Conservation (phyloP, 2,329 filamentous ascomycete species). For the Coniochaeta sp. region DNA sequence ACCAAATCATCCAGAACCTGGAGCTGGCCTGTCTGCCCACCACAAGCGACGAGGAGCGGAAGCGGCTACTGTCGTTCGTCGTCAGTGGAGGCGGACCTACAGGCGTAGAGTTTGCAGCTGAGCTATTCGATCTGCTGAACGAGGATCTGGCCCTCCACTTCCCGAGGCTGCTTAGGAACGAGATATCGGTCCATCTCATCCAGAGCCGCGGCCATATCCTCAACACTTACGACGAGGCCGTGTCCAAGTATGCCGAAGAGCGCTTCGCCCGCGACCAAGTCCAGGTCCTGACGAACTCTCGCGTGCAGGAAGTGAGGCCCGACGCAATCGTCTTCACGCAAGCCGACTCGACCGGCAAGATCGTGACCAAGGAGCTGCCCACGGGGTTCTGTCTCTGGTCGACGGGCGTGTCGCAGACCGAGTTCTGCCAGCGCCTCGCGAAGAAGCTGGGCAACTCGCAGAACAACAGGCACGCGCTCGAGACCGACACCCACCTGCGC, state of each 20-base stretch:
- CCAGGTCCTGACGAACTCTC: constrained; percentile 83
- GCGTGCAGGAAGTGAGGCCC: constrained; percentile 78
- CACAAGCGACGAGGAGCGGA: constrained; percentile 79
- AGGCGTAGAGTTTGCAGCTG: constrained; percentile 94
- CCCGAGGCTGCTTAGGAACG: constrained; percentile 85
- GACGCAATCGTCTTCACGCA: constrained; percentile 90
- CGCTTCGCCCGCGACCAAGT: constrained; percentile 88
- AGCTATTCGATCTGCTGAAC: constrained; percentile 92
- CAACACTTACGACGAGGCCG: constrained; percentile 94
- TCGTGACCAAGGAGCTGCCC: constrained; percentile 85
- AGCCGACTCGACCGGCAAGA: constrained; percentile 62
- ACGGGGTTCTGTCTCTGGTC: constrained; percentile 98
- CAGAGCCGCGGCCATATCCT: constrained; percentile 92
- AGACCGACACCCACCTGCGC: constrained; percentile 90
- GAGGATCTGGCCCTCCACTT: constrained; percentile 83
- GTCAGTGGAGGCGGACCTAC: constrained; percentile 92
- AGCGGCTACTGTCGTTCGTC: constrained; percentile 87
- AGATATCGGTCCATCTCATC: constrained; percentile 95
- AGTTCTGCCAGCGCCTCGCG: constrained; percentile 70
- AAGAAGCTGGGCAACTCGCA: constrained; percentile 69
- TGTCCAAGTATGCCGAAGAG: constrained; percentile 87
- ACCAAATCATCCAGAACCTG: constrained; percentile 80
- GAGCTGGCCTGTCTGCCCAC: constrained; percentile 91
- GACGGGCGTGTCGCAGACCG: constrained; percentile 83
- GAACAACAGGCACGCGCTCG: constrained; percentile 83